phyloP scores from a whole-genome alignment of 257 asterid genomes.

The Petunia secreta region DNA sequence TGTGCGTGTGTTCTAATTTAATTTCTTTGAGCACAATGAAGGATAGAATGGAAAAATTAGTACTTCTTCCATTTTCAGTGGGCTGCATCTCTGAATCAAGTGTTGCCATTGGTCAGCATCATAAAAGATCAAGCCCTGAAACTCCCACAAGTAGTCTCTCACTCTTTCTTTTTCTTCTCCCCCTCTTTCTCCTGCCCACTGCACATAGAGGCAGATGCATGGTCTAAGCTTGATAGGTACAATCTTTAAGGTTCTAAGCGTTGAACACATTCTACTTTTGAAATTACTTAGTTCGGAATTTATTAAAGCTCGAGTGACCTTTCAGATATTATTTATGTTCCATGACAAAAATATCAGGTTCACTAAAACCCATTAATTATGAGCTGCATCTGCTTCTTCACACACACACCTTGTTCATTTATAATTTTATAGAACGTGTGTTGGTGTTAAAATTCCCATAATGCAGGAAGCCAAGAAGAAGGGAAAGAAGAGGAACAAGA shows the following conservation, averaged over 20 bases:
- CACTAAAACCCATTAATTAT: neutral
- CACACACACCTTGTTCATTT: neutral
- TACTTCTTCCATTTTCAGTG: conserved; percentile 66
- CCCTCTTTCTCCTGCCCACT: neutral
- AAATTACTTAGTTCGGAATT: too few species aligned
- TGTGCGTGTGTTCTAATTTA: neutral
- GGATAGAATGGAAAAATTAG: conserved; percentile 61
- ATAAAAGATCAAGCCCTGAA: conserved; percentile 51
- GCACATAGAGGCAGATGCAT: neutral
- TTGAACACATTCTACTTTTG: too few species aligned
- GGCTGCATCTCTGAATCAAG: conserved; percentile 81
- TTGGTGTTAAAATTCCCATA: conserved; percentile 24
- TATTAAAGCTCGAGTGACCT: too few species aligned
- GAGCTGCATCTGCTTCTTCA: neutral
- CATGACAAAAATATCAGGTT: too few species aligned
- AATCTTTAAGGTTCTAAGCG: too few species aligned
- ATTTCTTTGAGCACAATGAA: conserved; percentile 41
- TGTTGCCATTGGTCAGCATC: conserved; percentile 57
- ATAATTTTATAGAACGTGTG: conserved; percentile 2
- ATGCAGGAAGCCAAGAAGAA: conserved; percentile 41
- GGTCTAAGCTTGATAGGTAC: too few species aligned
- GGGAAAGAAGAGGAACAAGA: conserved; percentile 46
- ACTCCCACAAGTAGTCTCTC: conserved; percentile 56
- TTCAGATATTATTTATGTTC: too few species aligned
- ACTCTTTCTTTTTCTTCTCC: conserved; percentile 19